phyloP scores from a whole-genome alignment of 805 yeast genomes.

The Wickerhamiella vanderwaltii region DNA sequence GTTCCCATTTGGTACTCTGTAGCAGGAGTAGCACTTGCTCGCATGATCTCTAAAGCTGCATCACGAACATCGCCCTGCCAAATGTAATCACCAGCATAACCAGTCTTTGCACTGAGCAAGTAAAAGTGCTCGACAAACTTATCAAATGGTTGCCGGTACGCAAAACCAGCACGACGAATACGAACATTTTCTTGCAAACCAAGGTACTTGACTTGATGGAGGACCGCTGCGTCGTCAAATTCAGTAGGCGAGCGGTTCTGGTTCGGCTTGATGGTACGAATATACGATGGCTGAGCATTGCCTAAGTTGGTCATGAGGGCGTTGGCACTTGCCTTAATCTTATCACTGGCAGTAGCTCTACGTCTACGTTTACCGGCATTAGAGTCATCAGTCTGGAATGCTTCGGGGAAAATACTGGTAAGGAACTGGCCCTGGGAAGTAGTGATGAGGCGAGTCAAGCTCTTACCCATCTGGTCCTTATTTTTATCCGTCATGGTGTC shows the following conservation, averaged over 20 bases:
- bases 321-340: conserved; percentile 85
- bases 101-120: conserved; percentile 72
- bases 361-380: conserved; percentile 40
- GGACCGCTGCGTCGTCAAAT: conserved; percentile 75
- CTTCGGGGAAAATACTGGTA: conserved; percentile 46
- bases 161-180: conserved; percentile 97
- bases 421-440: conserved; percentile 60
- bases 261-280: conserved; percentile 95
- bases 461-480: conserved; percentile 86
- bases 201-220: conserved; percentile 89
- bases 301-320: conserved; percentile 79
- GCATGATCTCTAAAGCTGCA: conserved; percentile 42
- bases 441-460: conserved; percentile 64
- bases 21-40: conserved; percentile 56
- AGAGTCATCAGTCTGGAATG: conserved; percentile 48
- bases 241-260: conserved; percentile 84
- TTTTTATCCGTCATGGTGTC: conserved; percentile 90
- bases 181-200: conserved; percentile 96
- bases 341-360: conserved; percentile 94
- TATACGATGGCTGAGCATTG: conserved; percentile 86
- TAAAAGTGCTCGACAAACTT: conserved; percentile 92
- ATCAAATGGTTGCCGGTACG: conserved; percentile 92
- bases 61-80: conserved; percentile 49
- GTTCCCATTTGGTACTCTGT: conserved; percentile 86
- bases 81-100: conserved; percentile 76